A percentile compares a stretch with the other conserved stretches of the same genome.
Conservation (phyloP, 306 rosid genomes). For the Sicyos baderoa region DNA sequence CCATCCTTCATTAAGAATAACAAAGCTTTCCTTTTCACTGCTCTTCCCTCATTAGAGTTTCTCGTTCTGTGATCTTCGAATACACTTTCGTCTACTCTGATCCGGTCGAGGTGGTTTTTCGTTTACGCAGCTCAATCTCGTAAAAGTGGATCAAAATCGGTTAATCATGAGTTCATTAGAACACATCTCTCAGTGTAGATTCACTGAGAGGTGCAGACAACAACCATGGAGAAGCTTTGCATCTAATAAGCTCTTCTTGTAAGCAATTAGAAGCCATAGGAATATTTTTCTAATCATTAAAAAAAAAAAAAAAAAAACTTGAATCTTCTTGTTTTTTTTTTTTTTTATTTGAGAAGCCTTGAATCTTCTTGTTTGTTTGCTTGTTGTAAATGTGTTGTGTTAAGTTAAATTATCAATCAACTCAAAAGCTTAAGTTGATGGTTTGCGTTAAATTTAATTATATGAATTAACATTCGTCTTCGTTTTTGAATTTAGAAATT, state of each 20-base stretch:
- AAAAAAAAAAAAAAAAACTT: too few species aligned
- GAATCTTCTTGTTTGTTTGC: conserved; percentile 10
- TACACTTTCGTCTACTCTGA: too few species aligned
- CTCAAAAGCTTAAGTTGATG: too few species aligned
- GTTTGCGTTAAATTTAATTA: too few species aligned
- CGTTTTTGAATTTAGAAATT: too few species aligned
- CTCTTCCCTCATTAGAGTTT: neutral
- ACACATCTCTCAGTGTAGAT: conserved; percentile 7
- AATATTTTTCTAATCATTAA: too few species aligned
- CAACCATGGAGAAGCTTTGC: conserved; percentile 18
- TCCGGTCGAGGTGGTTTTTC: too few species aligned
- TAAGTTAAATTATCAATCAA: too few species aligned
- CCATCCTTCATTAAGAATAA: conserved; percentile 42
- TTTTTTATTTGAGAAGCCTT: neutral
- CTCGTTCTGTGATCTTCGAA: neutral
- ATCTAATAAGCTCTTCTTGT: conserved; percentile 14
- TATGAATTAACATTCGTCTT: too few species aligned
- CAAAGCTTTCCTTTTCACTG: neutral
- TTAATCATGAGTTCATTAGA: conserved; percentile 6
- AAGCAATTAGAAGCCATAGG: conserved; percentile 15
- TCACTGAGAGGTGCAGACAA: conserved; percentile 9
- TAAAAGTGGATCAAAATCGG: neutral
- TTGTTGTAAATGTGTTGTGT: neutral
- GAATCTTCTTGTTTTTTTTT: too few species aligned
- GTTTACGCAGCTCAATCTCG: neutral